These are phyloP conservation scores for Hypoxylon sp. DNA, from an alignment of 2,329 filamentous ascomycete species.

Conservation along the genomic window DNA sequence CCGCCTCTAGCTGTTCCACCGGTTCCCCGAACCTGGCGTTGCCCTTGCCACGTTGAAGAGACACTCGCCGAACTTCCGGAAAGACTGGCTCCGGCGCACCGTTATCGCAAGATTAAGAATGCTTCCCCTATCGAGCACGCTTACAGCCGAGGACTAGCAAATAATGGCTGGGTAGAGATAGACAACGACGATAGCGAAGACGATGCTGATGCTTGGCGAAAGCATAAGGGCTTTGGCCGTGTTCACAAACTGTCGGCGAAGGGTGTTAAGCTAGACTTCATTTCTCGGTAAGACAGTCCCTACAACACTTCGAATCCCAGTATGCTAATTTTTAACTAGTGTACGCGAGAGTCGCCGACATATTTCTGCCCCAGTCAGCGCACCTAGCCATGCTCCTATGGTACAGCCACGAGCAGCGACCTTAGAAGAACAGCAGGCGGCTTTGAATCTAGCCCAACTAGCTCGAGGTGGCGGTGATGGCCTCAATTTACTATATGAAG, in stretches of 20 bases:
- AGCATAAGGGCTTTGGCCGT: slow-evolving; percentile 73
- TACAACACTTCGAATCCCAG: slow-evolving; percentile 4
- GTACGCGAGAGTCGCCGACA: slow-evolving; percentile 50
- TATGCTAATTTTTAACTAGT: slow-evolving; percentile 48
- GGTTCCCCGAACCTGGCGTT: slow-evolving; percentile 84
- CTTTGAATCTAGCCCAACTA: slow-evolving; percentile 74
- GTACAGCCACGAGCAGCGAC: slow-evolving; percentile 60
- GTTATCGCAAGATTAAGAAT: slow-evolving; percentile 72
- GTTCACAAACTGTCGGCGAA: slow-evolving; percentile 74
- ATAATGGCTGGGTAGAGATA: slow-evolving; percentile 81
- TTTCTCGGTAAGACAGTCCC: slow-evolving; percentile 68
- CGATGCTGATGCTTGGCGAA: slow-evolving; percentile 66
- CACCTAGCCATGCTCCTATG: slow-evolving; percentile 44
- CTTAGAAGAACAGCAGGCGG: slow-evolving; percentile 76
- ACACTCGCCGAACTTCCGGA: slow-evolving; percentile 73
- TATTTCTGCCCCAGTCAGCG: slow-evolving; percentile 34
- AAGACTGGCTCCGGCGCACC: slow-evolving; percentile 71
- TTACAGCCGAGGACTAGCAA: slow-evolving; percentile 74
- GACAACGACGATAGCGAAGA: slow-evolving; percentile 71
- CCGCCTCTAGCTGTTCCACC: slow-evolving; percentile 86
- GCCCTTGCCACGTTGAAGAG: slow-evolving; percentile 87
- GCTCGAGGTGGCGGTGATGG: slow-evolving; percentile 65
- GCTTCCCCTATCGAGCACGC: slow-evolving; percentile 66
- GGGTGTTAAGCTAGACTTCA: slow-evolving; percentile 80
- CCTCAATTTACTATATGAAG: slow-evolving; percentile 69